Conservation (phyloP, 306 rosid species). For the Casuarina glauca region DNA sequence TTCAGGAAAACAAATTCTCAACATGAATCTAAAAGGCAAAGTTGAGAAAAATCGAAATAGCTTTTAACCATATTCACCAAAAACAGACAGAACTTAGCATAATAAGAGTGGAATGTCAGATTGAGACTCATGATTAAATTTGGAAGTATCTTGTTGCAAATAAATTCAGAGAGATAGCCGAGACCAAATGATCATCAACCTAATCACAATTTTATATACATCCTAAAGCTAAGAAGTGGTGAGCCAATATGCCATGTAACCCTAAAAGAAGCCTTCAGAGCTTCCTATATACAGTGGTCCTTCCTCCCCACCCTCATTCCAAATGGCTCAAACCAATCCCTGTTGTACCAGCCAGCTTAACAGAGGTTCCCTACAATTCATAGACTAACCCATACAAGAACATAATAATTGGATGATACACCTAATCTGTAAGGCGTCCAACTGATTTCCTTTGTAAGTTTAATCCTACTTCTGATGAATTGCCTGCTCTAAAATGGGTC, state of each 20-base stretch:
- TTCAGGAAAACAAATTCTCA: neutral
- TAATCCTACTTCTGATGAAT: neutral
- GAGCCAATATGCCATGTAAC: neutral
- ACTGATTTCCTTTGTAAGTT: neutral
- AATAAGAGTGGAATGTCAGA: neutral
- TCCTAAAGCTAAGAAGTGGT: neutral
- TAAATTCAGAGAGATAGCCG: neutral
- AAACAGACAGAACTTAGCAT: neutral
- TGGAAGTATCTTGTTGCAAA: neutral
- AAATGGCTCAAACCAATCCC: too few species aligned
- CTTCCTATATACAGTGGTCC: neutral
- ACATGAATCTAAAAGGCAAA: neutral
- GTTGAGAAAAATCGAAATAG: neutral
- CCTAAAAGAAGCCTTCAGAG: neutral
- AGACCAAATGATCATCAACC: neutral
- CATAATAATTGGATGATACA: neutral
- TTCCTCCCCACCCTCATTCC: too few species aligned
- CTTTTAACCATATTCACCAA: neutral
- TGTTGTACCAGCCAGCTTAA: too few species aligned
- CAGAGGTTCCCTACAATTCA: too few species aligned
- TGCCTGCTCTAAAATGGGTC: neutral
- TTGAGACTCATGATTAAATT: neutral
- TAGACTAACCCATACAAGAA: neutral
- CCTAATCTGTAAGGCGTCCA: neutral
- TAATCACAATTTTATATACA: neutral